phyloP scores from a whole-genome alignment of 2,329 filamentous ascomycete genomes.

The Fusarium gaditjirri region DNA sequence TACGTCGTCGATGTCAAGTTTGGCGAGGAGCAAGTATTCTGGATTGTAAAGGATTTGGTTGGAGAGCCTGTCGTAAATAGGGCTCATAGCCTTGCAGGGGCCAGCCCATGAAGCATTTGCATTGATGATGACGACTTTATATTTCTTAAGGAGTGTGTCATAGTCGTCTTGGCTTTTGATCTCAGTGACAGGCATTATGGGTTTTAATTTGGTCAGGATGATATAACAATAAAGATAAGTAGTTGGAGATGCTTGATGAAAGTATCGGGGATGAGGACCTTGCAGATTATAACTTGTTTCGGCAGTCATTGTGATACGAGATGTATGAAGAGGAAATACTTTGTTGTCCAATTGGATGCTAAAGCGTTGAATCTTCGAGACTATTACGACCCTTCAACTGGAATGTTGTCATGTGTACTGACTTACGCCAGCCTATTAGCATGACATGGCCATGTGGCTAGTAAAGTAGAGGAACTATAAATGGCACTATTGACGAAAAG shows the following conservation, averaged over 20 bases:
- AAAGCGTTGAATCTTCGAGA: accelerated
- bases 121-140: not conserved
- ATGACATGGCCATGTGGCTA: too few relatives aligned
- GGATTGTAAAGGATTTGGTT: not conserved
- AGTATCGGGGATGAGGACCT: accelerated
- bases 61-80: not conserved
- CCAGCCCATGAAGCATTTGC: not conserved
- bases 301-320: not conserved
- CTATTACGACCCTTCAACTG: not conserved
- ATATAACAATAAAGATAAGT: accelerated
- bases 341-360: not conserved
- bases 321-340: accelerated
- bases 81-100: not conserved
- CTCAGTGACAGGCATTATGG: not conserved
- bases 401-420: not conserved
- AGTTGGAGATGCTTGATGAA: accelerated
- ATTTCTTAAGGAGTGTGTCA: accelerated
- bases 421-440: not conserved
- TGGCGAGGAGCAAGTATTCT: accelerated
- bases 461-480: not conserved
- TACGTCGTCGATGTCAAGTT: not conserved
- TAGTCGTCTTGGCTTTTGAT: not conserved
- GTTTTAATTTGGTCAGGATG: accelerated
- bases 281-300: not conserved
- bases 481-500: not conserved